A percentile compares a stretch with the other conserved stretches of the same genome.
Conservation (phyloP, 2,329 filamentous ascomycete species). For the Myriangium duriaei region DNA sequence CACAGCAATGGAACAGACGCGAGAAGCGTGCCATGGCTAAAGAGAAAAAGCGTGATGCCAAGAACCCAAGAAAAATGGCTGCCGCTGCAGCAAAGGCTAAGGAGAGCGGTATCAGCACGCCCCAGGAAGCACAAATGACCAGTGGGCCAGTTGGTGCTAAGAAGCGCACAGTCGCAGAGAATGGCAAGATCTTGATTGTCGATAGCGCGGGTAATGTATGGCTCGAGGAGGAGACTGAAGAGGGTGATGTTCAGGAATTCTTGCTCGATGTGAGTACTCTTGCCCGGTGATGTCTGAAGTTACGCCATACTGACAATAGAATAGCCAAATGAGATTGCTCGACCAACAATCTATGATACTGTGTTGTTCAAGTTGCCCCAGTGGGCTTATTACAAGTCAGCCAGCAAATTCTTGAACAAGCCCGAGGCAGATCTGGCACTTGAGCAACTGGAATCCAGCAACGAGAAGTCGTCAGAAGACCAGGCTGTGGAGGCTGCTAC, state of each 20-base stretch:
- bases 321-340: constrained; percentile 64
- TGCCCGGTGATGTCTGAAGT: constrained; percentile 14
- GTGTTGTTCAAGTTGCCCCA: constrained; percentile 67
- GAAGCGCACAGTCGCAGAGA: constrained; percentile 83
- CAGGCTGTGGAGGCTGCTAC: constrained; percentile 28
- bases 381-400: constrained; percentile 49
- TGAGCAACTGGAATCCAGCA: constrained; percentile 26
- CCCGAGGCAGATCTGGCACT: constrained; percentile 19
- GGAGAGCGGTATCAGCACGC: constrained; percentile 39
- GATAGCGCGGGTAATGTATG: constrained; percentile 88
- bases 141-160: constrained; percentile 59
- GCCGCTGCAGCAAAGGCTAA: constrained; percentile 37
- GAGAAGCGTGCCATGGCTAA: constrained; percentile 83
- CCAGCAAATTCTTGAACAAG: constrained; percentile 31
- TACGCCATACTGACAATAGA: constrained; percentile 14
- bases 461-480: constrained; percentile 21
- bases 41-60: constrained; percentile 57
- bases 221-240: constrained; percentile 81
- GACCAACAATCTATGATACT: constrained; percentile 70
- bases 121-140: constrained; percentile 38
- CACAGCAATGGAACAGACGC: constrained; percentile 60
- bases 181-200: constrained; percentile 88
- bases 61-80: constrained; percentile 41
- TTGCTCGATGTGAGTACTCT: constrained; percentile 64
- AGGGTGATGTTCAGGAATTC: constrained; percentile 71